Conservation (phyloP, 306 rosid genomes). For the Trifolium fragiferum region DNA sequence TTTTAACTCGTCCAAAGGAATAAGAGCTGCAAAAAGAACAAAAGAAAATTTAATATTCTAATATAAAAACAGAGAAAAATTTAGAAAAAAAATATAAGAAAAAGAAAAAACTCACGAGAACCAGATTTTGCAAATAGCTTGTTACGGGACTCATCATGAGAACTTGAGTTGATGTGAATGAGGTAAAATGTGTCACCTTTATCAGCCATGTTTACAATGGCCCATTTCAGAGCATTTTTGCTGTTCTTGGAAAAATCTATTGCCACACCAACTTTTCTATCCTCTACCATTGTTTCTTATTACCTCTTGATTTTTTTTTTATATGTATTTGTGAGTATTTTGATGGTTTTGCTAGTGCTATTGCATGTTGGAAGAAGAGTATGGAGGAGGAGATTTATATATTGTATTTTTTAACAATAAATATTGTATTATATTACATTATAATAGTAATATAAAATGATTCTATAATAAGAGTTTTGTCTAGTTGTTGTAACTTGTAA, state of each 20-base stretch:
- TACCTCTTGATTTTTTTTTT: not conserved
- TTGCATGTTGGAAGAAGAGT: not conserved
- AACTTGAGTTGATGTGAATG: conserved; percentile 59
- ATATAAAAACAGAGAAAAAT: not conserved
- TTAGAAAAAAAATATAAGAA: not conserved
- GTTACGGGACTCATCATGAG: conserved; percentile 53
- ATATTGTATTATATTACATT: not conserved
- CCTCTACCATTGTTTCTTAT: conserved; percentile 63
- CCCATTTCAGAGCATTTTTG: conserved; percentile 88
- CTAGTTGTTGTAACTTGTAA: too few species aligned
- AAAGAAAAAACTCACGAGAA: conserved; percentile 59
- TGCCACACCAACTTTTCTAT: conserved; percentile 80
- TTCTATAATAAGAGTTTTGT: too few species aligned
- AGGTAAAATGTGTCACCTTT: conserved; percentile 78
- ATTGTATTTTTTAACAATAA: not conserved
- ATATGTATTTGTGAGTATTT: not conserved
- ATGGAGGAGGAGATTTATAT: not conserved
- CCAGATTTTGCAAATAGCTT: conserved; percentile 65
- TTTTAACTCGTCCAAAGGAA: conserved; percentile 73
- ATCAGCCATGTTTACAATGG: conserved; percentile 74
- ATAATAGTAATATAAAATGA: too few species aligned
- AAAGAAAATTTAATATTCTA: conserved; percentile 5
- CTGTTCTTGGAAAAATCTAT: conserved; percentile 83
- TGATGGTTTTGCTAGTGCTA: not conserved
- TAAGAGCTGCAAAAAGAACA: conserved; percentile 59